Evolutionary conservation across 2,329 filamentous ascomycete genomes (phyloP), one percentile per base, ranked within the genome.

Genomic region (Bipolaris gigantea): DNA sequence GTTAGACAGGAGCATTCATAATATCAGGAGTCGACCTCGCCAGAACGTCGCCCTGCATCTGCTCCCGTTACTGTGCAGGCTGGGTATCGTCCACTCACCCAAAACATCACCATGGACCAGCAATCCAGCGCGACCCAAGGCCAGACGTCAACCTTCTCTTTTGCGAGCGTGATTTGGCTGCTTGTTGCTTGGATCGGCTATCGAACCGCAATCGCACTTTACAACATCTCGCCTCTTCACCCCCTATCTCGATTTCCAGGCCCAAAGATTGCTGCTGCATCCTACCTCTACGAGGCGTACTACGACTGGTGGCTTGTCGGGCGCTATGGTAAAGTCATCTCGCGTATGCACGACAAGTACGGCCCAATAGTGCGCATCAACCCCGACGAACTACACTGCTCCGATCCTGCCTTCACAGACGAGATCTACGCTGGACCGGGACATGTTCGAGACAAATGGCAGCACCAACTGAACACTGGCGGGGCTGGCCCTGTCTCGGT

Each of bases 241-340:
- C 63, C 64, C 10, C 54, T 70, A 9, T 50, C 66, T 15, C 55
- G 47, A 3, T 69, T 70, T 36, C 67, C 67, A 36, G 67, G 67
- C 3, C 66, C 67, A 5, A 69, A 69, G 47, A 59, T 70, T n/a
- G 67, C 67, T 2, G 66, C 67, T 23, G 59, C 55, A 19, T 63
- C 63, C 6, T 66, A 63, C 36, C 57, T 62, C 13, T 70, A 70
- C 44, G 67, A 70, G 48, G 64, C 64, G 7, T 70, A 69, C 56
- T 64, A 68, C 38, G 67, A 70, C 34, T 65, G 62, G 58, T 60
- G 59, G 57, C 53, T 62, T 2, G 41, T 62, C 5, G 71, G 72
- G 23, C 64, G 64, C 16, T 75, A 74, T 57, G 61, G 70, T n/a
- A 72, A 62, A 48, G 60, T 68, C 41, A 70, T 75, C 30, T 64